Conservation (phyloP, 345 rosid genomes). For the Luvunga scandens region DNA sequence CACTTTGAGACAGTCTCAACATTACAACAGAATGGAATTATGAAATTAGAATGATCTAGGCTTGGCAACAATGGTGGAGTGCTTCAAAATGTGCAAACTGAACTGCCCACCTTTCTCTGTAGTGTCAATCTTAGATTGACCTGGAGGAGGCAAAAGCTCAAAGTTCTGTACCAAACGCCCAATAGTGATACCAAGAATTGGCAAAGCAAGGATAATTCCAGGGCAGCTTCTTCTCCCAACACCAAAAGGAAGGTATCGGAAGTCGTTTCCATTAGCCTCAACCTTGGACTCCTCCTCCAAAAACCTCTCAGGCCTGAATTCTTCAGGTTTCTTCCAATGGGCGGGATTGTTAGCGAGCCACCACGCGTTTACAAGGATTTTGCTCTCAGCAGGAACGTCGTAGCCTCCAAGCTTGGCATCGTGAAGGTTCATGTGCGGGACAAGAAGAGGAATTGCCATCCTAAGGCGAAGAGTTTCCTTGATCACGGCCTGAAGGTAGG, state of each 20-base stretch:
- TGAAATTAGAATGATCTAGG: slow-evolving; percentile 48
- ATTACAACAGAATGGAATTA: not conserved
- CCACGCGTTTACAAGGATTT: slow-evolving; percentile 93
- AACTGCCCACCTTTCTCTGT: slow-evolving; percentile 94
- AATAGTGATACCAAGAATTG: slow-evolving; percentile 82
- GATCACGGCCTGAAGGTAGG: slow-evolving; percentile 91
- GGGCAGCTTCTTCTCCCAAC: slow-evolving; percentile 99
- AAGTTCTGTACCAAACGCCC: slow-evolving; percentile 96
- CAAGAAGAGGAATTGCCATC: slow-evolving; percentile 97
- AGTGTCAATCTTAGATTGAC: slow-evolving; percentile 75
- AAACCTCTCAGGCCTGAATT: slow-evolving; percentile 97
- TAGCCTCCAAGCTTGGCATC: slow-evolving; percentile 85
- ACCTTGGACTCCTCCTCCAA: slow-evolving; percentile 89
- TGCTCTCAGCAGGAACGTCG: slow-evolving; percentile 96
- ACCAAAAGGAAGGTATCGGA: slow-evolving; percentile 93
- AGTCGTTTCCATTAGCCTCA: slow-evolving; percentile 93
- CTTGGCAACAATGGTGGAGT: slow-evolving; percentile 87
- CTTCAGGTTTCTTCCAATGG: slow-evolving; percentile 82
- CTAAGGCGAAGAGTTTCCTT: slow-evolving; percentile 89
- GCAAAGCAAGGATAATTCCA: slow-evolving; percentile 90
- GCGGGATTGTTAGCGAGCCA: slow-evolving; percentile 94
- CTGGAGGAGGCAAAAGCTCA: slow-evolving; percentile 92
- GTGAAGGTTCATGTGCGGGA: slow-evolving; percentile 97
- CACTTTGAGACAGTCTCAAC: not conserved
- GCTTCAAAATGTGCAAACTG: slow-evolving; percentile 91